These are phyloP conservation scores for Picea abies DNA, from an alignment of 83 land plant genomes.

Conservation along the genomic window DNA sequence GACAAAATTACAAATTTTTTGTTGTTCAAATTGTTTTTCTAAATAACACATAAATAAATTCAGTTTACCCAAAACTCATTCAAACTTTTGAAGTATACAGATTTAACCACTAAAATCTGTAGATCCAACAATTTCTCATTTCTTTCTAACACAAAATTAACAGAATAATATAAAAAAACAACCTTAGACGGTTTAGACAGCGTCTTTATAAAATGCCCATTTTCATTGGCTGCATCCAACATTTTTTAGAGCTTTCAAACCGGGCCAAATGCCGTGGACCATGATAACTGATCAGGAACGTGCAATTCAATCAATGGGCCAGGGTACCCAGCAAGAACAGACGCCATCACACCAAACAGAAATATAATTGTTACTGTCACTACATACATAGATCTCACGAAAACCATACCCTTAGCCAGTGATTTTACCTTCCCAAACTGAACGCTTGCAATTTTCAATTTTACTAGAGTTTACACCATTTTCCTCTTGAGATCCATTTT, in stretches of 20 bases:
- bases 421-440: constrained; percentile 36
- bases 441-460: constrained; percentile 49
- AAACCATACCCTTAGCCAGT: constrained; percentile 50
- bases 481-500: constrained; percentile 22
- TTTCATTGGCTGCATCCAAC: constrained; percentile 29
- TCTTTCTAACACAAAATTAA: no score
- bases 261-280: constrained; percentile 40
- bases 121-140: no score
- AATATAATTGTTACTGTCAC: constrained; percentile 52
- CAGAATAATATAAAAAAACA: no score
- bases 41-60: no score
- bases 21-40: no score
- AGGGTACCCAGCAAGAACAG: constrained; percentile 38
- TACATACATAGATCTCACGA: constrained; percentile 63
- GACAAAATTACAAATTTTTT: no score
- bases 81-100: no score
- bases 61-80: no score
- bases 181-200: no score
- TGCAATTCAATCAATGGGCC: constrained; percentile 24
- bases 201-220: constrained; percentile 16
- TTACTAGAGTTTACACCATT: constrained; percentile 23
- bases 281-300: constrained; percentile 29
- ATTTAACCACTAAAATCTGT: no score
- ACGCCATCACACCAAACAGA: constrained; percentile 47
- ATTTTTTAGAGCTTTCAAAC: constrained; percentile 36